Base-by-base conservation (phyloP, 768 basidiomycete species). In the Rhodocollybia butyracea region DNA sequence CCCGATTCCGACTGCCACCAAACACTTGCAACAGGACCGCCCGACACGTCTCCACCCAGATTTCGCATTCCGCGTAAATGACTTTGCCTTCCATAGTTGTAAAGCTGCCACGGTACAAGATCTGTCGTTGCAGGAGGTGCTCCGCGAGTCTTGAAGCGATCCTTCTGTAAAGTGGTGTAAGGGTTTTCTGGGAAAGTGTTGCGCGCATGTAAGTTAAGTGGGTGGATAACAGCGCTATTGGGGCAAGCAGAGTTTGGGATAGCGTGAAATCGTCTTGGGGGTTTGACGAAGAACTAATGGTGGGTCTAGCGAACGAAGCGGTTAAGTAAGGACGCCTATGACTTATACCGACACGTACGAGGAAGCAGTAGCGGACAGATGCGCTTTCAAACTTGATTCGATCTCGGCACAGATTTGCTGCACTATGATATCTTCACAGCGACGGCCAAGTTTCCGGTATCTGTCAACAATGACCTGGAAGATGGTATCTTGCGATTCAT, bases 341-440 rank as follows among this genome's bases (percentile, higher is more conserved):
- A 12, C 8, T 17, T 12, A 54, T 10, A 12, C 19, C 31, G 32
- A 26, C 22, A 24, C 26, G 22, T 22, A 29, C 38, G 46, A 79
- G 78, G 70, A 68, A 40, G 69, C 74, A 52, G 73, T 74, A 66
- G 80, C 76, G 12, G 73, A 72, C 56, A 94, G 81, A 70, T 98
- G 92, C 2, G 78, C 68, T 65, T 86, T 91, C 38, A 97, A 73
- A 24, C 82, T 81, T 11, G 71, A 71, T 68, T 95, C 89, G 45
- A 96, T 84, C 68, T 99, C 97, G 3, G 80, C 79, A 48, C 83
- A 88, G 15, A 94, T 77, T 62, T 91, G 89, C 59, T 88, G 85
- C 15, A 92, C 82, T 32, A 94, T 80, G 83, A 98, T 89, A 50
- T 91, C 89, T 65, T 97, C 92, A 3, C 91, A 84, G n/a, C 94